Evolutionary conservation across 2,329 filamentous ascomycete species (phyloP), one percentile per base, ranked within the genome.

Genomic region (Sclerotinia spermophila): DNA sequence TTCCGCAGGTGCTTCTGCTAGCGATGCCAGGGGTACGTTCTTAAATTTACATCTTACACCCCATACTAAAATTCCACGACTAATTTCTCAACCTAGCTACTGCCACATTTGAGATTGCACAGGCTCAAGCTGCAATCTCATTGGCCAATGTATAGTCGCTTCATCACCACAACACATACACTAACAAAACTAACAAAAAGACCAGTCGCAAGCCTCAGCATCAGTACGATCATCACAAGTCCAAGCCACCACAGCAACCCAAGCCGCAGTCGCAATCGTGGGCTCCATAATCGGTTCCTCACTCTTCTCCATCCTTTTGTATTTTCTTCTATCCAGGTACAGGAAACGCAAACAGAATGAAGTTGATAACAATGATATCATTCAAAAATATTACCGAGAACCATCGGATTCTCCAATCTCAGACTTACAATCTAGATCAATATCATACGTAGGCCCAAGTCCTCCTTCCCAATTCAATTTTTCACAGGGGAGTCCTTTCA

Each of bases 161-260:
- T 1, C 2, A 30, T 53, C 13, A 3, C 6, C 27, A 27, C 17
- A 17, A 30, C n/a, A 17, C 13, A 27, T 30, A 13, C 5, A 27
- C 13, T 30, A 27, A 53, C 2, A 17, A 17, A 27, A 8, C 17
- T 53, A 53, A 53, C 13, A 6, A 53, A 17, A 7, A 53, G 8
- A 53, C 27, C 27, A 53, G 48, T 53, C 48, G 17, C 48, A 53
- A 53, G 48, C 48, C 17, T 53, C 48, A 6, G 48, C 48, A 27
- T 53, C 48, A 27, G 48, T 53, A 53, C 48, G 48, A 53, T 53
- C 48, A 53, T 53, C 48, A 53, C 48, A 53, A 53, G 48, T 53
- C n/a, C 48, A 53, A 27, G 48, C 48, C 13, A 53, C 27, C 13
- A 53, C 48, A 53, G 48, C 48, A 17, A 53, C 48, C 15, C 48